Base-by-base conservation (phyloP, 2,329 filamentous ascomycete species). In the Nemania sp. region DNA sequence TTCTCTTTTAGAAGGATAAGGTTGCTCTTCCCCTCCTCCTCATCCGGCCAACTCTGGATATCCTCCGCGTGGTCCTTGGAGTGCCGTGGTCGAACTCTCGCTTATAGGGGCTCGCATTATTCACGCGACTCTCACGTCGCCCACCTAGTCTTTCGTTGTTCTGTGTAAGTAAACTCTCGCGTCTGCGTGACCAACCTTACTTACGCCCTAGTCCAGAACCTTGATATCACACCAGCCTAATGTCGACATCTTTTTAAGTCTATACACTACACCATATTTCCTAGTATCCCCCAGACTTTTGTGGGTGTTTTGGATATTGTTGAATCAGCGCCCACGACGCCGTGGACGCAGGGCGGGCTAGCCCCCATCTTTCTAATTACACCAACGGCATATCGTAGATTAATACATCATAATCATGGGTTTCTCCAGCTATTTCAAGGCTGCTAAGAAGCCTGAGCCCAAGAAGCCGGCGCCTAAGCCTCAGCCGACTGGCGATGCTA, bases 371-470 rank as follows among this genome's bases (percentile, higher is more conserved):
- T 57, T 38, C 20, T 59, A 60, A 29, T 20, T 53, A 20, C 38
- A 62, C n/a, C 58, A 18, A 26, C 45, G 41, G 47, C 24, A 35
- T 58, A 32, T 49, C 47, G n/a, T 54, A 41, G 24, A 51, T 43
- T 61, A 58, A 60, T 60, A 59, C 60, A 24, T 8, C 59, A 15
- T 68, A 58, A 62, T 49, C 27, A 91, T 91, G 89, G 89, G 88
- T 67, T 75, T 91, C 68, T 84, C 82, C 57, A 86, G 79, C 76
- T 91, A 91, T 74, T 90, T 91, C 83, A 89, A 87, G 80, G 81
- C 85, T 52, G 81, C 85, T 52, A 82, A 83, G 63, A 83, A 83
- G 81, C 80, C 80, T 20, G 76, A 77, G 56, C 65, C 75, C 52
- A 72, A 73, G 64, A 74, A 73, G 55, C 65, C 76, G 5, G 53